Evolutionary conservation across 2,329 filamentous ascomycete genomes (phyloP).

Genomic region (Grosmannia serpens): DNA sequence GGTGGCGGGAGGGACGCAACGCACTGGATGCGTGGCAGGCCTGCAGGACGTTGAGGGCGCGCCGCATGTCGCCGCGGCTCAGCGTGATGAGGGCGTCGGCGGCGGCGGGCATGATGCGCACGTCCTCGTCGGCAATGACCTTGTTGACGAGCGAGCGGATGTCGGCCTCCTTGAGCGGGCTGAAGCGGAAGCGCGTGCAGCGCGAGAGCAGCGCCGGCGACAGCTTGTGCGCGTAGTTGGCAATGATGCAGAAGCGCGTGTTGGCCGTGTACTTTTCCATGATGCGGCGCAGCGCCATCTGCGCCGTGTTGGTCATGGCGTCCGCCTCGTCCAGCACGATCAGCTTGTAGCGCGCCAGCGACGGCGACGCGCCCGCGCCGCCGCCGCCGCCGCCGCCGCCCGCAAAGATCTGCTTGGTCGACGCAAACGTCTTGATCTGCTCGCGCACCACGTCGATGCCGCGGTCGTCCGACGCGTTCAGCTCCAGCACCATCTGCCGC

Average conservation of each 20-base stretch:
- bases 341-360: constrained; percentile 67
- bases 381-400: constrained; percentile 32
- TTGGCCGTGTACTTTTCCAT: constrained; percentile 99
- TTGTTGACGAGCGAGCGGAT: constrained; percentile 78
- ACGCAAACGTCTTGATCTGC: constrained; percentile 98
- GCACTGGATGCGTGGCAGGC: constrained; percentile 83
- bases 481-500: constrained; percentile 95
- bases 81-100: constrained; percentile 73
- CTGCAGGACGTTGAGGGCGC: constrained; percentile 89
- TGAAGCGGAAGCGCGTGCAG: constrained; percentile 92
- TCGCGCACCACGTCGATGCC: constrained; percentile 97
- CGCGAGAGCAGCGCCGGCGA: constrained; percentile 84
- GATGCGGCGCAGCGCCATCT: constrained; percentile 92
- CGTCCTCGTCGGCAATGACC: constrained; percentile 76
- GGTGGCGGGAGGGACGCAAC: too few species aligned
- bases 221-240: constrained; percentile 97
- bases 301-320: constrained; percentile 96
- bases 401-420: constrained; percentile 90
- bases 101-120: constrained; percentile 73
- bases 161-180: constrained; percentile 78
- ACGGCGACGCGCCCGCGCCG: constrained; percentile 31
- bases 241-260: constrained; percentile 95
- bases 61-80: constrained; percentile 91
- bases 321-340: constrained; percentile 99
- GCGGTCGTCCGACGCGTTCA: constrained; percentile 94